phyloP scores from a whole-genome alignment of 129 eudicot species.

The Oenanthe sinensis region DNA sequence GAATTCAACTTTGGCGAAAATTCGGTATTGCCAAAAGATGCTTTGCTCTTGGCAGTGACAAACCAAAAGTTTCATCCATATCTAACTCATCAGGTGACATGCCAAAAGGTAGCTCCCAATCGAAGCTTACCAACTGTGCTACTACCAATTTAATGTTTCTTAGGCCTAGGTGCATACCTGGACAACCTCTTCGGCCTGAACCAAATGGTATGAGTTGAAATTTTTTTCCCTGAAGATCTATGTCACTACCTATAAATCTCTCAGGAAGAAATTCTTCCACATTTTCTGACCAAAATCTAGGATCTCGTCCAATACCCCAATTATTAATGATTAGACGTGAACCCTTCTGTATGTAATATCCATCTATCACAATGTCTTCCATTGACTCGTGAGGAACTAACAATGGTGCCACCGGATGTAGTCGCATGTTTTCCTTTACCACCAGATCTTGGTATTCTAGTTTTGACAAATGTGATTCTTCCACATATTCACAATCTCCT shows the following conservation, averaged over 20 bases:
- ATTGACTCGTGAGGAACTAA: background rate
- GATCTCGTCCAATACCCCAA: background rate
- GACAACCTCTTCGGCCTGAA: constrained; percentile 8
- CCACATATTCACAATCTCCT: background rate
- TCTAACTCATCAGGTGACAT: background rate
- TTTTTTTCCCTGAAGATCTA: background rate
- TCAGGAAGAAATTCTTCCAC: background rate
- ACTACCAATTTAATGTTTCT: background rate
- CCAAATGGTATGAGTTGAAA: constrained; percentile 4
- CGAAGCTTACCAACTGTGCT: background rate
- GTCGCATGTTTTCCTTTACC: background rate
- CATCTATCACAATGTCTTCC: constrained; percentile 3
- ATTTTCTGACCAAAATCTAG: background rate
- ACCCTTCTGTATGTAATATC: background rate
- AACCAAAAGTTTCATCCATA: constrained; percentile 3
- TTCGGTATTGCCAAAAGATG: background rate
- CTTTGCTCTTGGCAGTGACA: background rate
- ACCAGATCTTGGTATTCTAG: background rate
- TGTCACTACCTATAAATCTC: background rate
- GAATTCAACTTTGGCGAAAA: background rate
- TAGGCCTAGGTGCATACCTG: background rate
- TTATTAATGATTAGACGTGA: background rate
- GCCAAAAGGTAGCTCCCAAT: background rate
- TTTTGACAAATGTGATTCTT: background rate
- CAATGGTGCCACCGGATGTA: background rate